A percentile compares a stretch with the other conserved stretches of the same genome.
Conservation (phyloP, 805 yeast genomes). For the Kodamaea neixiangensis region DNA sequence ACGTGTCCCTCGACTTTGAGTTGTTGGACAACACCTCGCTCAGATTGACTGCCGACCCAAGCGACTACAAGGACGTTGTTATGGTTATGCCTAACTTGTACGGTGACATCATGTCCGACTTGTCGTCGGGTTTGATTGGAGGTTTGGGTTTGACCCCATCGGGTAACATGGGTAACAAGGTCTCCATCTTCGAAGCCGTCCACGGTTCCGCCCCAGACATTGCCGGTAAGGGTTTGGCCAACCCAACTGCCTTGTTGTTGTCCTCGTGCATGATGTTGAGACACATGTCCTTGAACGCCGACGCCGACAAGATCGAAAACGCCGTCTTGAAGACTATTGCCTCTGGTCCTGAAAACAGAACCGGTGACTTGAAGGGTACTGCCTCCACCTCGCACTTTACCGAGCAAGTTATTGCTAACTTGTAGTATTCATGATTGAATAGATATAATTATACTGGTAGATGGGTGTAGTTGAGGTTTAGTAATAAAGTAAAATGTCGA, state of each 20-base stretch:
- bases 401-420: conserved; percentile 80
- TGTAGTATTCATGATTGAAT: conserved; percentile 38
- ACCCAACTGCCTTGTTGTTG: conserved; percentile 95
- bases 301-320: conserved; percentile 82
- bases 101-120: conserved; percentile 98
- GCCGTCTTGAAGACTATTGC: conserved; percentile 92
- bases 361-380: conserved; percentile 92
- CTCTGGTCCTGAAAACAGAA: conserved; percentile 93
- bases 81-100: conserved; percentile 99
- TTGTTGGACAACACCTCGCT: conserved; percentile 94
- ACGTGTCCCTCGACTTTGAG: conserved; percentile 78
- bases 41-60: conserved; percentile 86
- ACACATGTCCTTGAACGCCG: conserved; percentile 87
- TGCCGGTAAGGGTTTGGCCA: conserved; percentile 98
- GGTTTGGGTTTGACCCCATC: conserved; percentile 99
- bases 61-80: conserved; percentile 82
- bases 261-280: conserved; percentile 99
- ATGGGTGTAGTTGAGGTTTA: neutral
- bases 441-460: conserved; percentile 10
- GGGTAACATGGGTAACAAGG: conserved; percentile 98
- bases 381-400: conserved; percentile 91
- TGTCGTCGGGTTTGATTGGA: conserved; percentile 97
- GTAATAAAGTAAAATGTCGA: conserved; percentile 1
- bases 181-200: conserved; percentile 98
- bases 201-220: conserved; percentile 99